phyloP scores from a whole-genome alignment of 352 stramenopile genomes.

The Pythium graminicola region DNA sequence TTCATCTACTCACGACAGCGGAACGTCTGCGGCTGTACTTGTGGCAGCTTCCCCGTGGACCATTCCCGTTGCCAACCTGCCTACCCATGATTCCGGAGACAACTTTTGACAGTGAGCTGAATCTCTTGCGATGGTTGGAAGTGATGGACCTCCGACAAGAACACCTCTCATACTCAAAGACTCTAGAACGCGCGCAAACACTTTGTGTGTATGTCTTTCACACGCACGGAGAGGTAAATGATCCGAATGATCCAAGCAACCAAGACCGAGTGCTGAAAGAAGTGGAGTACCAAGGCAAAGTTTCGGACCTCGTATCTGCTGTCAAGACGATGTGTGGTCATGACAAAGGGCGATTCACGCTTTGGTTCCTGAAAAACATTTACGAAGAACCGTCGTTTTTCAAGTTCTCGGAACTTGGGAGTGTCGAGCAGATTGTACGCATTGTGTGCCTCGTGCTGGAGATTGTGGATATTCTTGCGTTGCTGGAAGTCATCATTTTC shows the following conservation, averaged over 20 bases:
- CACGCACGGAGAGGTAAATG: constrained; percentile 64
- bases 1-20: constrained; percentile 48
- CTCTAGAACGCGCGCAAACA: constrained; percentile 72
- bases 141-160: constrained; percentile 72
- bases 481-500: constrained; percentile 81
- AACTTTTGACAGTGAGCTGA: constrained; percentile 59
- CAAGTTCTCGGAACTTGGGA: constrained; percentile 73
- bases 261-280: constrained; percentile 57
- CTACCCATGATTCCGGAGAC: constrained; percentile 55
- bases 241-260: constrained; percentile 30
- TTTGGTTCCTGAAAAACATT: constrained; percentile 79
- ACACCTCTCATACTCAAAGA: constrained; percentile 69
- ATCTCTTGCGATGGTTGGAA: constrained; percentile 71
- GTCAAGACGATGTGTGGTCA: constrained; percentile 85
- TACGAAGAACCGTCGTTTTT: constrained; percentile 80
- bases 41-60: constrained; percentile 73
- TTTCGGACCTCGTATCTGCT: constrained; percentile 72
- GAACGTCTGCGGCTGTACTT: constrained; percentile 75
- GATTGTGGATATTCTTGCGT: constrained; percentile 69
- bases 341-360: constrained; percentile 76
- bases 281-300: constrained; percentile 77
- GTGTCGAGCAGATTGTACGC: constrained; percentile 76
- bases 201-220: constrained; percentile 83
- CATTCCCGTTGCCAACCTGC: constrained; percentile 58
- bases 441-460: constrained; percentile 76